Conservation (phyloP, 768 basidiomycete genomes). For the Gloeostereum incarnatum region DNA sequence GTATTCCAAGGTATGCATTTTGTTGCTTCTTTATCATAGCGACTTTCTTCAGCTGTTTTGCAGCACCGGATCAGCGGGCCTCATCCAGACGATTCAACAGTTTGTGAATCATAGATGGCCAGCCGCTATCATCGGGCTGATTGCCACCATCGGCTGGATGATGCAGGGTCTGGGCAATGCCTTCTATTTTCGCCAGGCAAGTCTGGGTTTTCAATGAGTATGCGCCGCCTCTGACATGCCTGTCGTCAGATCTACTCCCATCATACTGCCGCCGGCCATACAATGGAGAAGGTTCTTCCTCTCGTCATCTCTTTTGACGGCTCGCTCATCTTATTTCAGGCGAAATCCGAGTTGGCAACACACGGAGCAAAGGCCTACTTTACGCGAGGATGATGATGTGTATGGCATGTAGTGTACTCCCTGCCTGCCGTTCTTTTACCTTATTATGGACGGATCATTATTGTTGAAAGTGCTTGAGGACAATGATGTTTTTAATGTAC, state of each 20-base stretch:
- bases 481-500: not conserved
- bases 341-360: slow-evolving; percentile 71
- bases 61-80: slow-evolving; percentile 89
- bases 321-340: slow-evolving; percentile 32
- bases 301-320: slow-evolving; percentile 15
- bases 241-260: slow-evolving; percentile 60
- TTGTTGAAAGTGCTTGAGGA: not conserved
- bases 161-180: slow-evolving; percentile 78
- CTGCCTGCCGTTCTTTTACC: not conserved
- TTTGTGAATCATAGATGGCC: slow-evolving; percentile 63
- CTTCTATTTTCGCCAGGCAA: slow-evolving; percentile 71
- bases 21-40: slow-evolving; percentile 9
- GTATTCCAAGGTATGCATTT: slow-evolving; percentile 65
- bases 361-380: slow-evolving; percentile 89
- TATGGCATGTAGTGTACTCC: slow-evolving; percentile 7
- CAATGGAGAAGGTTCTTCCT: slow-evolving; percentile 82
- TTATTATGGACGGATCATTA: not conserved
- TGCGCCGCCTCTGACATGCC: slow-evolving; percentile 10
- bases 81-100: slow-evolving; percentile 87
- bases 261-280: slow-evolving; percentile 78
- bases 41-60: too few relatives aligned
- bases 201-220: slow-evolving; percentile 13
- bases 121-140: slow-evolving; percentile 71
- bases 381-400: slow-evolving; percentile 53
- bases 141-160: slow-evolving; percentile 83